Evolutionary conservation across 495 filamentous ascomycete genomes (phyloP).

Genomic region (Aspergillus biplanus): DNA sequence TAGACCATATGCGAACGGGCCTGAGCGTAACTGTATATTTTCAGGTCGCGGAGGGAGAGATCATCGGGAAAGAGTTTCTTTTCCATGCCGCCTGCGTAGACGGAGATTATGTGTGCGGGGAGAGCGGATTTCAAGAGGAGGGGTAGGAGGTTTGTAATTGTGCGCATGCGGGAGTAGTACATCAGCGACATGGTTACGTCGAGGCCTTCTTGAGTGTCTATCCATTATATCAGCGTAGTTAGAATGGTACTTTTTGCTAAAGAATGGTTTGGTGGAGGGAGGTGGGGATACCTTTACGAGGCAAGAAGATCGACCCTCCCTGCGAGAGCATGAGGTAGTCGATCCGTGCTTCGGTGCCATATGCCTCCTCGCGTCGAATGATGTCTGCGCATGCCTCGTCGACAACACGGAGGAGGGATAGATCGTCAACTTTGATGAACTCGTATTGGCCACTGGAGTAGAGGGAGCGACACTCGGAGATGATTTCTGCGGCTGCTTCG

Average conservation of each 20-base stretch:
- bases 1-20: slow-evolving; percentile 16
- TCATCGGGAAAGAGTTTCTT: slow-evolving; percentile 10
- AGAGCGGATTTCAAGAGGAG: slow-evolving; percentile 10
- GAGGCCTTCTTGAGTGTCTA: slow-evolving; percentile 14
- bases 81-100: slow-evolving; percentile 13
- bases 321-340: slow-evolving; percentile 18
- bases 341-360: not conserved
- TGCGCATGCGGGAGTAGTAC: slow-evolving; percentile 18
- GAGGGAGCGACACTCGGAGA: slow-evolving; percentile 9
- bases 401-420: slow-evolving; percentile 6
- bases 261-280: too few species aligned
- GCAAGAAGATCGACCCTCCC: not conserved
- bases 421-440: slow-evolving; percentile 3
- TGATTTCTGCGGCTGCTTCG: slow-evolving; percentile 11
- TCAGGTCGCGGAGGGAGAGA: slow-evolving; percentile 9
- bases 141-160: slow-evolving; percentile 10
- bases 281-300: slow-evolving; percentile 7
- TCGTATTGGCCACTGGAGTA: not conserved
- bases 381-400: slow-evolving; percentile 9
- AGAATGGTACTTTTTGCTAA: too few species aligned
- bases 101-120: slow-evolving; percentile 8
- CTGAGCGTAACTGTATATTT: slow-evolving; percentile 9
- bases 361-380: not conserved
- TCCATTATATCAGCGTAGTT: too few species aligned
- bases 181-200: slow-evolving; percentile 10